Evolutionary conservation across 768 basidiomycete genomes (phyloP).

Genomic region (Termitomyces sp.): DNA sequence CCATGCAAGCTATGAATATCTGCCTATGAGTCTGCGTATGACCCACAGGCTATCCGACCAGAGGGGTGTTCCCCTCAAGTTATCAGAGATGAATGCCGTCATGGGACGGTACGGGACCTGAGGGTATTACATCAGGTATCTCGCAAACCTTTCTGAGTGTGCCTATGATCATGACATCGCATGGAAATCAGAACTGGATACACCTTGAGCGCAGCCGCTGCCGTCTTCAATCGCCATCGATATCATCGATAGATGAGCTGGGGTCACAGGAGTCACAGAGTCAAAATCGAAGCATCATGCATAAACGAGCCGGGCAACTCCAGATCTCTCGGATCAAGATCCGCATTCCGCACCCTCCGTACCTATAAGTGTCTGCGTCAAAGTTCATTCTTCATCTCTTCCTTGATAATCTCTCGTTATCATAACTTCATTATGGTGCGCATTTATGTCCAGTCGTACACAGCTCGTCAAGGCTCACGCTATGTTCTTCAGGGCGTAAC

Average conservation of each 20-base stretch:
- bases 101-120: constrained; percentile 7
- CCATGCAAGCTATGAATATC: constrained; percentile 4
- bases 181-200: constrained; percentile 11
- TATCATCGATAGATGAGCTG: constrained; percentile 17
- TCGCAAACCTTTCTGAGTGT: background rate
- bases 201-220: constrained; percentile 8
- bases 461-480: constrained; percentile 15
- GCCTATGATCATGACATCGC: background rate
- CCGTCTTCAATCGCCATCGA: constrained; percentile 19
- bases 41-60: background rate
- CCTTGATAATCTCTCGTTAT: constrained; percentile 35
- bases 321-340: constrained; percentile 71
- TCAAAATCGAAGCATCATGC: constrained; percentile 19
- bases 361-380: constrained; percentile 43
- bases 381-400: constrained; percentile 28
- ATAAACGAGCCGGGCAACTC: constrained; percentile 31
- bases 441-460: constrained; percentile 21
- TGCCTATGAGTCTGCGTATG: background rate
- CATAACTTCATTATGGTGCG: constrained; percentile 32
- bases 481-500: constrained; percentile 59
- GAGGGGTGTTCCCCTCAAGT: background rate
- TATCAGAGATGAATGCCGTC: constrained; percentile 3
- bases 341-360: constrained; percentile 57
- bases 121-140: background rate
- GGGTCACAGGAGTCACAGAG: background rate